Evolutionary conservation across 192 early-diverging fungal genomes (phyloP).

Genomic region (Kickxella alabastrina): DNA sequence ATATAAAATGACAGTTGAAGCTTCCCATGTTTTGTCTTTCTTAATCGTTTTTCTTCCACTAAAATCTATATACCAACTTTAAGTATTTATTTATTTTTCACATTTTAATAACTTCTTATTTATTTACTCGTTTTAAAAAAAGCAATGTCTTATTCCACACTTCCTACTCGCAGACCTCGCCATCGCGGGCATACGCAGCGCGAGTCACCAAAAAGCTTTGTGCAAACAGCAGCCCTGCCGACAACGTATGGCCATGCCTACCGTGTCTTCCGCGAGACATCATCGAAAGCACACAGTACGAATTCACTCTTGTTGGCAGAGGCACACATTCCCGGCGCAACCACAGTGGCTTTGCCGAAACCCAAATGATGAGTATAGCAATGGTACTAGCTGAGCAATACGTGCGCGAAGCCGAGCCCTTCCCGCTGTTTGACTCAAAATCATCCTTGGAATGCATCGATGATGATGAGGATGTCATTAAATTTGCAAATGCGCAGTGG

Average conservation of each 20-base stretch:
- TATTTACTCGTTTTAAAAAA: background rate
- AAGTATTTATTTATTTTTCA: background rate
- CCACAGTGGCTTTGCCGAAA: conserved; percentile 10
- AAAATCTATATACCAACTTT: too few relatives aligned
- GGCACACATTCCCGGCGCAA: background rate
- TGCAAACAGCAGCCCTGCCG: too few relatives aligned
- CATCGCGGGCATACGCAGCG: too few relatives aligned
- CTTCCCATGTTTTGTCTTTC: too few relatives aligned
- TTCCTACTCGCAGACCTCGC: conserved; percentile 5
- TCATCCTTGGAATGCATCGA: background rate
- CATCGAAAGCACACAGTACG: conserved; percentile 4
- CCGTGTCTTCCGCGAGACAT: conserved; percentile 7
- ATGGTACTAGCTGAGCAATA: conserved; percentile 30
- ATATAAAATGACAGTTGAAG: too few relatives aligned
- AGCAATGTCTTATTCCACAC: background rate
- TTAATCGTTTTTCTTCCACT: too few relatives aligned
- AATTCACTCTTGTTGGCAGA: conserved; percentile 3
- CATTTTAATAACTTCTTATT: background rate
- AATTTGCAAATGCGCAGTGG: background rate
- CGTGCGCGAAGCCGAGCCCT: conserved; percentile 11
- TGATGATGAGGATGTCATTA: background rate
- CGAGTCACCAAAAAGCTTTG: too few relatives aligned
- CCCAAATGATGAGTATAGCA: conserved; percentile 20
- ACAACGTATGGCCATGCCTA: conserved; percentile 6
- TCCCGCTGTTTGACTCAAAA: background rate